phyloP scores from a whole-genome alignment of 225 moss, liverwort and hornwort genomes.

The Asterella californica region DNA sequence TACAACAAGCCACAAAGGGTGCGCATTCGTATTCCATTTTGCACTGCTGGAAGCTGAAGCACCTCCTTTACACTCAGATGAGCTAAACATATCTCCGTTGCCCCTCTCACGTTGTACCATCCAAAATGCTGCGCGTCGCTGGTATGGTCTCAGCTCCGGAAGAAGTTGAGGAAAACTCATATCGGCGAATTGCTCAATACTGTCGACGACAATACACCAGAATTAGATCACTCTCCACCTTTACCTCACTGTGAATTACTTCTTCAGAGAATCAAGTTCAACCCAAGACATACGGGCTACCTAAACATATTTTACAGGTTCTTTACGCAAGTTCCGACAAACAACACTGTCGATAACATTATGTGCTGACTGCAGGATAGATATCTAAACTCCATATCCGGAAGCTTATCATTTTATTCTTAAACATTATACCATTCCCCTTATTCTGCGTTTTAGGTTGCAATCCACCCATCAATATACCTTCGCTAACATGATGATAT shows the following conservation, averaged over 20 bases:
- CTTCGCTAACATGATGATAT: too few relatives aligned
- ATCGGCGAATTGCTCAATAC: constrained; percentile 57
- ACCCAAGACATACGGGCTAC: too few relatives aligned
- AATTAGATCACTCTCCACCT: neutral
- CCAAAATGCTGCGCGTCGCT: constrained; percentile 91
- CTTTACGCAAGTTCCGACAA: neutral
- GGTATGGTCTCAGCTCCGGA: constrained; percentile 86
- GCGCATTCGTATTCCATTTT: constrained; percentile 33
- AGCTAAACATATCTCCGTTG: constrained; percentile 24
- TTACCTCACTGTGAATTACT: neutral
- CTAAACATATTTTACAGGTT: neutral
- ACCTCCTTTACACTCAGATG: neutral
- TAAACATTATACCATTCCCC: too few relatives aligned
- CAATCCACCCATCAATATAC: too few relatives aligned
- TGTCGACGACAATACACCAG: constrained; percentile 33
- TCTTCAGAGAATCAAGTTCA: neutral
- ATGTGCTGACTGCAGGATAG: neutral
- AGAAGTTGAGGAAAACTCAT: constrained; percentile 77
- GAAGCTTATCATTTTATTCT: too few relatives aligned
- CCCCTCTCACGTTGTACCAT: constrained; percentile 95
- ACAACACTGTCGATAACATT: neutral
- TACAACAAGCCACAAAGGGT: constrained; percentile 81
- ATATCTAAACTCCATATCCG: too few relatives aligned
- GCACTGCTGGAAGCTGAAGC: constrained; percentile 18
- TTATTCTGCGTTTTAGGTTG: too few relatives aligned